Evolutionary conservation across 1,284 basidiomycete species (phyloP), one percentile per base, ranked within the genome.

Genomic region (Trametes hirsuta): DNA sequence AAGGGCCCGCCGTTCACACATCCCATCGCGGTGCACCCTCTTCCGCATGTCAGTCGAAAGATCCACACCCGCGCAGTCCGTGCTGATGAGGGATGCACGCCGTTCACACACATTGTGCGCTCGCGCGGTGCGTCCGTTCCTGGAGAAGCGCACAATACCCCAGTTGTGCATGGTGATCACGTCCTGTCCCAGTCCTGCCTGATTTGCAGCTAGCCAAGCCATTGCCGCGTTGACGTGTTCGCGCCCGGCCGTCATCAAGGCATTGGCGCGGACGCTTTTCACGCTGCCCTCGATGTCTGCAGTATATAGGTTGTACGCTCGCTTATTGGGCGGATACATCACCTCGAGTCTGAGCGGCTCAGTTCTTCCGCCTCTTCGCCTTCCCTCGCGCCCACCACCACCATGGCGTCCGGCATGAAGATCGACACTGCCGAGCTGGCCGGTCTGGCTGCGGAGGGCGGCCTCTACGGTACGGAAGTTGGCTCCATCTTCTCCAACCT

Each of bases 391-490:
- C 14, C 15, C 6, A 9, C 34, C 34, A n/a, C 47, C 10, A 18
- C 22, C 34, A n/a, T 30, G 48, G 36, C 48, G 21, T 21, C 48
- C 18, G 48, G 48, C 21, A 15, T 50, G 48, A 21, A 50, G 36
- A 60, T 66, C 37, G 64, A 66, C 50, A 42, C 59, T 6, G 61
- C 64, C 4, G 64, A 63, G 55, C 54, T 66, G 12, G 58, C 52
- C n/a, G 64, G 64, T 1, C 30, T 66, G 12, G 56, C 55, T 15
- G 57, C 41, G 15, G 61, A 63, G 25, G 55, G 58, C 14, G 36
- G 37, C 6, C 39, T 66, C 10, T 66, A 63, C 46, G 64, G 64
- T 63, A 15, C 10, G 48, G 22, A 15, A 6, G 34, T 30, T 36
- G 9, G 22, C 18, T 14, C 41, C 22, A 22, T 22, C 36, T 24